Evolutionary conservation across 169 alveolate genomes (phyloP), one percentile per base, ranked within the genome.

Genomic region (Perkinsus marinus): DNA sequence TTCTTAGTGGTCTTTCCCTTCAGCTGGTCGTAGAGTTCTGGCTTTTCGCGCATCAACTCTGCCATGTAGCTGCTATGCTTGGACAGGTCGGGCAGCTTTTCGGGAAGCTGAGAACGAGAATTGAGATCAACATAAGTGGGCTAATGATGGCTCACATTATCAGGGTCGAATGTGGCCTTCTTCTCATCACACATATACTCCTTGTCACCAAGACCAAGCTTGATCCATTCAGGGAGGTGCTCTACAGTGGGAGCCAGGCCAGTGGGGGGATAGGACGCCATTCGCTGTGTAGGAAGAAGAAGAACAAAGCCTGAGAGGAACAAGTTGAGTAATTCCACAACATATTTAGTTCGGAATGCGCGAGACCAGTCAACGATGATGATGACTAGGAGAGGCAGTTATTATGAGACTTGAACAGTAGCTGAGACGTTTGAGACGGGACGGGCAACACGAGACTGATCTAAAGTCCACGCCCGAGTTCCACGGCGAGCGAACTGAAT

Each of bases 201-300:
- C 68, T 19, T 36, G 69, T 43, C 69, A 47, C 69, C 91, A 43
- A 43, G 57, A 26, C 91, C 91, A 41, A 90, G 69, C 91, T 90
- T 90, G 91, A 90, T 90, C 91, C 91, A 90, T 34, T 90, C 91
- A 38, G 91, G 91, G 39, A 90, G 91, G 69, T 37, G 79, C 37
- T 90, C 39, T 10, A 90, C 79, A 43, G 91, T 90, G 91, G 91
- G 69, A n/a, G 79, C 68, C 79, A 90, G 79, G 34, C 91, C 91
- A 36, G 38, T 39, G 7, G 91, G 91, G 36, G 91, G 91, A 39
- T 90, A 90, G 34, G 79, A 57, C 7, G 79, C 79, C 79, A 57
- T 57, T n/a, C n/a, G n/a, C n/a, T n/a, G n/a, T n/a, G n/a, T n/a
- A n/a, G n/a, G n/a, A n/a, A n/a, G n/a, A n/a, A n/a, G n/a, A n/a